Evolutionary conservation across 768 basidiomycete species (phyloP), one percentile per base, ranked within the genome.

Genomic region (Leccinum rimulosum): DNA sequence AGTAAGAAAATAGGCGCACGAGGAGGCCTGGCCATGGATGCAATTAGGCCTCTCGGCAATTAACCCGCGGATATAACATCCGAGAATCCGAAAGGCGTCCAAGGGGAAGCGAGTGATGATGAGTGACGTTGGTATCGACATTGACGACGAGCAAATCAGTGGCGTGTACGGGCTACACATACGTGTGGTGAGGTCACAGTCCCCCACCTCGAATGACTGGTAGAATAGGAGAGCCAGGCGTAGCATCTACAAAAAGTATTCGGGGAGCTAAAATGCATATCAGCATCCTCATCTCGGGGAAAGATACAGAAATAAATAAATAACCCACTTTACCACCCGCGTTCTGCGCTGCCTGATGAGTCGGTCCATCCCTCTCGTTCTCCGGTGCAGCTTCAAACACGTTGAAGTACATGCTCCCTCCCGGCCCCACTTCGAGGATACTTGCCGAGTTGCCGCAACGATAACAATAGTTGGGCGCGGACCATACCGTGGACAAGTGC

Each of bases 341-440:
- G 69, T 79, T 90, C 70, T 90, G 89, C 7, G 82, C 80, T 11
- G 82, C 82, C 70, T 94, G 91, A 53, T 93, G 89, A 61, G 70
- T 84, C 1, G 94, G 93, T 4, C 93, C 93, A 66, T 96, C 93
- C 50, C 90, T 76, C 67, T 98, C 97, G 71, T 99, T 99, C 75
- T 99, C 97, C 5, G 97, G 97, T 2, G 97, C 97, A 4, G 97
- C 97, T 63, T 95, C 93, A 71, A 99, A 98, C 36, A 98, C 97
- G 66, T 98, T 99, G 75, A 98, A 98, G 74, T 89, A 93, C 83
- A 91, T 89, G 17, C 78, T 77, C 48, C 87, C 93, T 7, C 86
- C 91, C 4, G 95, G 96, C 0, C 93, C 91, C 43, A 99, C 92
- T 77, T 98, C 96, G 59, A 98, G 79, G 66, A 98, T 96, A 66